These are phyloP conservation scores for Hippophae gyantsensis DNA, from an alignment of 306 rosid species.

Conservation along the genomic window DNA sequence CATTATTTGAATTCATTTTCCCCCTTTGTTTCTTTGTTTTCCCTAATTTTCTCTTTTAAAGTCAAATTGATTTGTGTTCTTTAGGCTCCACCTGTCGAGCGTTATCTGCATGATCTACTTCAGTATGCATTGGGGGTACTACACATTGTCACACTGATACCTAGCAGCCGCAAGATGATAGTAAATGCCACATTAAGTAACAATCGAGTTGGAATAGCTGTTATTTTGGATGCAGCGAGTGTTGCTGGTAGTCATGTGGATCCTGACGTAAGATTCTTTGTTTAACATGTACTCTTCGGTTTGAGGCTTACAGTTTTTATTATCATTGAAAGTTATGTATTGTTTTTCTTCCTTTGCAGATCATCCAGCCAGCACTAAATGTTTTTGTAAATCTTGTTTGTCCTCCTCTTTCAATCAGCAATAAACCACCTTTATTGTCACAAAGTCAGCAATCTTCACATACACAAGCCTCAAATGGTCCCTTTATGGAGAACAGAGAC, in stretches of 20 bases:
- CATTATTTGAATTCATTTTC: neutral
- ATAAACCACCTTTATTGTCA: slow-evolving; percentile 51
- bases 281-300: slow-evolving; percentile 1
- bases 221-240: slow-evolving; percentile 96
- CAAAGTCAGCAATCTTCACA: slow-evolving; percentile 66
- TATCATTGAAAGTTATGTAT: neutral
- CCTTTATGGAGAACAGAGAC: slow-evolving; percentile 56
- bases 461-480: slow-evolving; percentile 44
- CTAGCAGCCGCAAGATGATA: slow-evolving; percentile 87
- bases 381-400: slow-evolving; percentile 93
- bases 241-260: slow-evolving; percentile 67
- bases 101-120: slow-evolving; percentile 92
- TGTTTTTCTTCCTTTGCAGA: slow-evolving; percentile 46
- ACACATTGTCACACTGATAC: slow-evolving; percentile 90
- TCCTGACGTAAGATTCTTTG: slow-evolving; percentile 60
- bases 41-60: neutral
- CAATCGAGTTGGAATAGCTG: slow-evolving; percentile 78
- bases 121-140: slow-evolving; percentile 94
- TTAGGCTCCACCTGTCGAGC: slow-evolving; percentile 95
- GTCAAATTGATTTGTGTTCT: slow-evolving; percentile 10
- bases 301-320: slow-evolving; percentile 10
- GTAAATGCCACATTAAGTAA: slow-evolving; percentile 82
- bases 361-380: slow-evolving; percentile 87
- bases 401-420: slow-evolving; percentile 97
- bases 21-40: neutral